phyloP scores from a whole-genome alignment of 768 basidiomycete species.

The Psilocybe azurescens region DNA sequence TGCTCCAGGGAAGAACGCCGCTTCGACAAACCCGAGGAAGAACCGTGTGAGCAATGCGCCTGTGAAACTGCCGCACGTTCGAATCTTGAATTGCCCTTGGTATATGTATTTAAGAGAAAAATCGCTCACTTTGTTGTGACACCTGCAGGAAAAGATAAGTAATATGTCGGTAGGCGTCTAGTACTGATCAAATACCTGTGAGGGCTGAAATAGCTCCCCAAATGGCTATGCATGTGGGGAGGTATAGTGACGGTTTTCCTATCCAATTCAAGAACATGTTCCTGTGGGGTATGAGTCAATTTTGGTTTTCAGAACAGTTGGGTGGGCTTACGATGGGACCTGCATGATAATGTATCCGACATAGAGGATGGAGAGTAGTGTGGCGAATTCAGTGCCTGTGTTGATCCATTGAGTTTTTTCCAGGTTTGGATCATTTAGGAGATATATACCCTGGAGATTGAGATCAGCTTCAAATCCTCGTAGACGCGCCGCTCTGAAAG shows the following conservation, averaged over 20 bases:
- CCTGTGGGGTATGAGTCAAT: constrained; percentile 35
- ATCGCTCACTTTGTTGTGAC: constrained; percentile 41
- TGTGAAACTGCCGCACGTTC: constrained; percentile 53
- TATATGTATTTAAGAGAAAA: neutral
- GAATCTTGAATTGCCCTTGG: constrained; percentile 4
- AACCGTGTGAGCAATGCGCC: constrained; percentile 78
- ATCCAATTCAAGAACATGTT: constrained; percentile 78
- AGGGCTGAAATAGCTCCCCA: constrained; percentile 68
- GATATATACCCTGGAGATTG: constrained; percentile 46
- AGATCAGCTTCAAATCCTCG: constrained; percentile 74
- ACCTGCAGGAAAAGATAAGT: constrained; percentile 31
- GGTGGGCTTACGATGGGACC: constrained; percentile 63
- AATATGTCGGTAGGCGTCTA: neutral
- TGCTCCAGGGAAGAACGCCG: constrained; percentile 73
- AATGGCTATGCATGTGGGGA: constrained; percentile 70
- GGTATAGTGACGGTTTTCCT: constrained; percentile 69
- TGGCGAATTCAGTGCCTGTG: constrained; percentile 63
- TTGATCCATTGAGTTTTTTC: neutral
- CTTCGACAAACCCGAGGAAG: constrained; percentile 72
- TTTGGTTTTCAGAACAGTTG: neutral
- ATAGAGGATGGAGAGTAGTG: constrained; percentile 70
- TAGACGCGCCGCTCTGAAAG: constrained; percentile 66
- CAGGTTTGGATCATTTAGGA: neutral
- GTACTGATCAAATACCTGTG: constrained; percentile 42
- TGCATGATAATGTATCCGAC: constrained; percentile 83